A percentile compares a stretch with the other conserved stretches of the same genome.
Evolutionary conservation across 1,284 basidiomycete species (phyloP).

Genomic region (Leucoagaricus sp.): DNA sequence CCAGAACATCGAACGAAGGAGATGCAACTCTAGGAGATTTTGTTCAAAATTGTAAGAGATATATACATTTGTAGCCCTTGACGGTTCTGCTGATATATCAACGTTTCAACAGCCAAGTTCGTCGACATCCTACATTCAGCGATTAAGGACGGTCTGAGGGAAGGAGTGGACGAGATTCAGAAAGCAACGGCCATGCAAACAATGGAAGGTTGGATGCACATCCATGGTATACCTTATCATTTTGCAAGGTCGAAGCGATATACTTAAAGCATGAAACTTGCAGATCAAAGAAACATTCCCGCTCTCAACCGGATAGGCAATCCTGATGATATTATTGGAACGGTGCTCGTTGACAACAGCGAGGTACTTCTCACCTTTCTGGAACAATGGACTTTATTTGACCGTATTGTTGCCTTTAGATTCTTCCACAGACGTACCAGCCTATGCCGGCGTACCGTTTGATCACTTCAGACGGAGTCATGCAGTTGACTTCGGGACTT

Average conservation of each 20-base stretch:
- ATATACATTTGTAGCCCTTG: background rate
- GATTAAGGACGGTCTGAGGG: constrained; percentile 51
- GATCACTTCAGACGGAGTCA: constrained; percentile 45
- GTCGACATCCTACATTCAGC: constrained; percentile 58
- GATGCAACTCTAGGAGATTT: constrained; percentile 68
- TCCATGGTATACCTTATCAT: constrained; percentile 56
- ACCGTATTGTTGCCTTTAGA: constrained; percentile 39
- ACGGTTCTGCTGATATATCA: background rate
- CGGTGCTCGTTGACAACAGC: constrained; percentile 69
- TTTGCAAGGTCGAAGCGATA: background rate
- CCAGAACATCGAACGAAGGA: constrained; percentile 3
- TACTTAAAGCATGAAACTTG: background rate
- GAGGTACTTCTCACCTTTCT: constrained; percentile 42
- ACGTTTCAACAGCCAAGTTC: constrained; percentile 50
- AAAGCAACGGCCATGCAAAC: constrained; percentile 63
- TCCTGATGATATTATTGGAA: constrained; percentile 78
- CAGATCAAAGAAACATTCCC: constrained; percentile 73
- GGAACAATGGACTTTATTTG: background rate
- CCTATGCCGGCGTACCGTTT: constrained; percentile 80
- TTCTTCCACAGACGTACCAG: constrained; percentile 70
- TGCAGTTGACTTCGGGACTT: constrained; percentile 16
- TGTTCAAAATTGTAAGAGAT: constrained; percentile 51
- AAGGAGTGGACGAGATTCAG: constrained; percentile 66
- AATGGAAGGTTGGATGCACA: constrained; percentile 80
- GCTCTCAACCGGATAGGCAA: constrained; percentile 72